Evolutionary conservation across 148 eudicot genomes (phyloP).

Genomic region (Chenopodium berlandieri): DNA sequence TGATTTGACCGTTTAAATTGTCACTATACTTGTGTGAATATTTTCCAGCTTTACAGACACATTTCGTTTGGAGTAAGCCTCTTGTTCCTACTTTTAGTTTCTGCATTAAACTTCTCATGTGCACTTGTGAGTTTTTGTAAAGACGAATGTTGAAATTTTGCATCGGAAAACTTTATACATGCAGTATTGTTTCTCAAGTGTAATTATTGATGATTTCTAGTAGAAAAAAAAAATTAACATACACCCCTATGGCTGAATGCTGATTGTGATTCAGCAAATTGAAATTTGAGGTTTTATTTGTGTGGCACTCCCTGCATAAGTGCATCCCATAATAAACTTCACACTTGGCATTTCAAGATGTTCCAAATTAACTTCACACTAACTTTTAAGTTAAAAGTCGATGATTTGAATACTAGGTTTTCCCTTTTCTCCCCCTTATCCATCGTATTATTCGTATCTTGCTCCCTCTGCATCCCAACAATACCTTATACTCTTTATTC

Average conservation of each 20-base stretch:
- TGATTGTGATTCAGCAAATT: neutral
- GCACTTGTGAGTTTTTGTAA: neutral
- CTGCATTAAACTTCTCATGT: neutral
- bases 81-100: conserved; percentile 7
- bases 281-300: neutral
- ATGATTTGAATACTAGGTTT: neutral
- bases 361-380: neutral
- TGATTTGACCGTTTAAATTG: conserved; percentile 22
- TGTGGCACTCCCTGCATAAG: neutral
- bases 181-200: neutral
- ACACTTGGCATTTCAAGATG: neutral
- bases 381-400: neutral
- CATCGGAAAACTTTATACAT: neutral
- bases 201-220: neutral
- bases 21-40: neutral
- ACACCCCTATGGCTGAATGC: neutral
- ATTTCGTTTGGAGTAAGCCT: conserved; percentile 12
- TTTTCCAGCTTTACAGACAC: neutral
- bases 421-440: neutral
- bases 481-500: neutral
- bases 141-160: neutral
- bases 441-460: too few relatives aligned
- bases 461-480: neutral
- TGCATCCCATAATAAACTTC: neutral
- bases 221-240: too few relatives aligned